Base-by-base conservation (phyloP, 2,329 filamentous ascomycete species). In the Westerdykella sp. region DNA sequence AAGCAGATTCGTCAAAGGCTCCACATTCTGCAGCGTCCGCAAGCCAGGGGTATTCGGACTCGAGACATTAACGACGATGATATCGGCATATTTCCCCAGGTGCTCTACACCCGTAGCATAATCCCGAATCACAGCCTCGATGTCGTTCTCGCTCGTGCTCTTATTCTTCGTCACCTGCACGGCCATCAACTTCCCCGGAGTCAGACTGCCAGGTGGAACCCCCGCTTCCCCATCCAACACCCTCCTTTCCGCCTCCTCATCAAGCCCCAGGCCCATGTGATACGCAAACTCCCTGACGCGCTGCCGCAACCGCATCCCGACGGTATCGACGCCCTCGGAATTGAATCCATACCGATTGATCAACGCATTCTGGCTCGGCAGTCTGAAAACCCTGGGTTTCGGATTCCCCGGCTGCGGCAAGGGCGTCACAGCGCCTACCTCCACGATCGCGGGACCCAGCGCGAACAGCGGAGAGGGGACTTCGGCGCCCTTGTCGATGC, bases 101-200 rank as follows among this genome's bases (percentile, higher is more conserved):
- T 83, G 77, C 42, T 85, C 75, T 3, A 96, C 90, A 57, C 91
- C 95, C 66, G 85, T 87, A n/a, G 93, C 85, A 62, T 97, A 96
- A 56, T 84, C 79, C 18, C 78, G 76, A 40, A 77, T 80, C 13
- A 97, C 84, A 25, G 89, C 90, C 34, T 84, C 79, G 47, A 95
- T 84, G 61, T 97, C 87, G 38, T 76, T 75, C 62, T 94, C 90
- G 15, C 88, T 81, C 0, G 93, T 98, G 37, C 80, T 76, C 74
- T 96, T 97, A 72, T 97, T 97, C 80, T 98, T 98, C 40, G 91
- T 90, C 34, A 97, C 81, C 70, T 98, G 93, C 14, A 98, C 89
- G 13, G 87, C 84, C 48, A 98, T 75, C 45, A 96, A 71, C 47
- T 84, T 81, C 12, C 90, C 91, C 0, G 81, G 73, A 12, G 74